These are phyloP conservation scores for Xylaria longipes DNA, from an alignment of 495 filamentous ascomycete genomes.

Conservation along the genomic window DNA sequence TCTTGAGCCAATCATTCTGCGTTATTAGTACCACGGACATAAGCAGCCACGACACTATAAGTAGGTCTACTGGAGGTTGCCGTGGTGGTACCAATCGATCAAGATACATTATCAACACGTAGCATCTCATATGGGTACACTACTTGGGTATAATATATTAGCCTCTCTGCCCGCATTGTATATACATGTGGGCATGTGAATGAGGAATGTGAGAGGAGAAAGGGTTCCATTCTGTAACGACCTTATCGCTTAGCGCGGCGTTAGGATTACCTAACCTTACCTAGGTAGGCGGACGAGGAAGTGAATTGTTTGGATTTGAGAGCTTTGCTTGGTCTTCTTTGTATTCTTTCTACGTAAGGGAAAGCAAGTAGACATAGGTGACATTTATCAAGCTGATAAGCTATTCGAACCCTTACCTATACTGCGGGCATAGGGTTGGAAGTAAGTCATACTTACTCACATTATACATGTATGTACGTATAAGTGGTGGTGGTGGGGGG, in stretches of 20 bases:
- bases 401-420: neutral
- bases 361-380: neutral
- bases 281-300: neutral
- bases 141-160: slow-evolving; percentile 1
- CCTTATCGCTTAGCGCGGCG: slow-evolving; percentile 17
- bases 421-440: neutral
- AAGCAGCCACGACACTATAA: too few relatives aligned
- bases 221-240: neutral
- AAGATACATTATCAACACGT: slow-evolving; percentile 20
- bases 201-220: neutral
- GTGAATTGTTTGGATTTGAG: neutral
- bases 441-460: neutral
- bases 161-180: slow-evolving; percentile 1
- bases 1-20: neutral
- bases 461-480: neutral
- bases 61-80: neutral
- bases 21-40: too few relatives aligned
- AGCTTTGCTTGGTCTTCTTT: neutral
- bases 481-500: neutral
- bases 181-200: neutral
- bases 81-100: slow-evolving; percentile 10
- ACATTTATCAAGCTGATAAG: too few relatives aligned
- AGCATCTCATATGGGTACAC: slow-evolving; percentile 11
- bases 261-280: neutral
- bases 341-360: neutral